Evolutionary conservation across 768 basidiomycete species (phyloP), one percentile per base, ranked within the genome.

Genomic region (Leucogyrophana mollusca): DNA sequence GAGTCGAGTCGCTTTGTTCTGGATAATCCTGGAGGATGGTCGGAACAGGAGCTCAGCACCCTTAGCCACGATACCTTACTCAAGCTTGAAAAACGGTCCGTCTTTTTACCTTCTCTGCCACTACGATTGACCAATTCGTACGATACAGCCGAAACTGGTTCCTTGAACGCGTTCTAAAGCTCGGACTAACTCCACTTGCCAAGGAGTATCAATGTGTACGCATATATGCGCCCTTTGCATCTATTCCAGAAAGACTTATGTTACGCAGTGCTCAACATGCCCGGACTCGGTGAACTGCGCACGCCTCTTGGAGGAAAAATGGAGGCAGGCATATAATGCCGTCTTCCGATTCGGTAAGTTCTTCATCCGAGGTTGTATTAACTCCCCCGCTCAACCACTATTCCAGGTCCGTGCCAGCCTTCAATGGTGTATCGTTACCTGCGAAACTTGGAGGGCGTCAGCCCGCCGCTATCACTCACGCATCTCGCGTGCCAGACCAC

Each of bases 191-290:
- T 0, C 80, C 85, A 51, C 77, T 95, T 18, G 81, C 89, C n/a
- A 94, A 94, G 63, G 94, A 96, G 58, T 96, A 96, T 57, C 86
- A 90, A 80, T 96, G 94, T 60, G 91, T 93, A 60, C 53, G 82
- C 22, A 39, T 40, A 22, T 9, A 4, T n/a, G n/a, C n/a, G n/a
- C n/a, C n/a, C n/a, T n/a, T 23, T 6, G 18, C 35, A 34, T 10
- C 8, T 32, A 42, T 35, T 32, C 4, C 11, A 30, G 30, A 42
- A 11, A 37, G 23, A 16, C 18, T 43, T 34, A 45, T 46, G 5
- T 37, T 34, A 34, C 43, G 13, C 57, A 94, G 92, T 91, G 90
- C 50, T 61, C 78, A 2, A 83, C 90, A 6, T 97, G 94, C 61
- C 90, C 90, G 9, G 94, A 97, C 52, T 68, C 90, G 5, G 35